Evolutionary conservation across 169 alveolate genomes (phyloP), one percentile per base, ranked within the genome.

Genomic region (Plasmodium falciparum): DNA sequence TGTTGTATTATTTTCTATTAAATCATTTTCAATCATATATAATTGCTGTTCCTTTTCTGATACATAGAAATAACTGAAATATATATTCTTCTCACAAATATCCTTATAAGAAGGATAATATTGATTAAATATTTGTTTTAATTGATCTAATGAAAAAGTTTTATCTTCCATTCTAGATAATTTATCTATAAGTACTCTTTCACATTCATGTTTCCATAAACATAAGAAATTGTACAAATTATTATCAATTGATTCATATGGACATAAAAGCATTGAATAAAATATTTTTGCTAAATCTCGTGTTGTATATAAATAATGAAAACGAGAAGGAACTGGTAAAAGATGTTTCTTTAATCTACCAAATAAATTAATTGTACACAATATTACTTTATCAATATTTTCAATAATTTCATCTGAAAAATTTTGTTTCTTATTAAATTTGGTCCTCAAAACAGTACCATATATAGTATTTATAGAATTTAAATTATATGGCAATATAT

Each of bases 141-240:
- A 7, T 49, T 86, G 92, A 71, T 62, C 88, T 45, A 72, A 58
- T 9, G 88, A 95, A 73, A 93, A 74, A 62, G 90, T 93, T 93
- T 98, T 98, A 92, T 98, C 99, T 29, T 93, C 95, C 56, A 94
- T 76, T 74, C 97, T 93, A 74, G 98, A 94, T 86, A 98, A 96
- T 91, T 98, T 97, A 95, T 98, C 99, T 50, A 97, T 98, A 73
- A 98, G 96, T 47, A 98, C 99, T 70, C 99, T 93, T 88, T 96
- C 96, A 90, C 98, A 96, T 93, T 98, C 99, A 91, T 98, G 99
- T 93, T 97, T 97, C 99, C 99, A 98, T 15, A 98, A 94, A 29
- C 97, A 96, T 88, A 97, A 95, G 73, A 98, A 93, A 95, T 96
- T 97, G 88, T 86, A 96, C 76, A 80, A 89, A 45, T 74, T 90